A percentile compares a stretch with the other conserved stretches of the same genome.
phyloP scores from a whole-genome alignment of 306 rosid genomes.

The Castanea sativa region DNA sequence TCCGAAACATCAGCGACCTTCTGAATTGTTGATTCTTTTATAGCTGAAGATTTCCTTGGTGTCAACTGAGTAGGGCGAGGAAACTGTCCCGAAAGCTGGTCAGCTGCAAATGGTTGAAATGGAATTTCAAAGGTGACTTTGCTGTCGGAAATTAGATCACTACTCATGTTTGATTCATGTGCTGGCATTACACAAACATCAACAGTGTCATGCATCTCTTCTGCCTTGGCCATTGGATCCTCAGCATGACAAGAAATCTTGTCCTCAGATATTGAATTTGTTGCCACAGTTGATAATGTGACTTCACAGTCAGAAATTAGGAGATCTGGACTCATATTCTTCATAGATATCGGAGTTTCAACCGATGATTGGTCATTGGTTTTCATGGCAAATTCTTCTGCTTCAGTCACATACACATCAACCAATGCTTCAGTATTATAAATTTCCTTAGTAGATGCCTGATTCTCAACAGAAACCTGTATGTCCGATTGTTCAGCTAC shows the following conservation, averaged over 20 bases:
- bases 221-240: not conserved
- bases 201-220: not conserved
- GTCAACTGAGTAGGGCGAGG: slow-evolving; percentile 36
- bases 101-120: slow-evolving; percentile 19
- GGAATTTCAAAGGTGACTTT: not conserved
- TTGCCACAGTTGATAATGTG: too few species aligned
- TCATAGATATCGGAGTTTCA: too few species aligned
- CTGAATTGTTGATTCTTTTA: slow-evolving; percentile 7
- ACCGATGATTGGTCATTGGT: too few species aligned
- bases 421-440: too few species aligned
- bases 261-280: too few species aligned
- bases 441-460: too few species aligned
- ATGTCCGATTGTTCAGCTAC: not conserved
- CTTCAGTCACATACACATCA: too few species aligned
- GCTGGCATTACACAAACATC: not conserved
- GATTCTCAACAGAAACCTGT: not conserved
- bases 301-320: too few species aligned
- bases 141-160: not conserved
- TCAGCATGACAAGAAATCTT: not conserved
- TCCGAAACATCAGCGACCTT: slow-evolving; percentile 4
- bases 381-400: too few species aligned
- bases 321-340: too few species aligned
- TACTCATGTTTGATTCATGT: too few species aligned
- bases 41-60: slow-evolving; percentile 15
- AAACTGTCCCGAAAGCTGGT: slow-evolving; percentile 29